Percentiles rank a stretch among this genome's conserved stretches.
Evolutionary conservation across 768 basidiomycete species (phyloP).

Genomic region (Tulasnella sp.): DNA sequence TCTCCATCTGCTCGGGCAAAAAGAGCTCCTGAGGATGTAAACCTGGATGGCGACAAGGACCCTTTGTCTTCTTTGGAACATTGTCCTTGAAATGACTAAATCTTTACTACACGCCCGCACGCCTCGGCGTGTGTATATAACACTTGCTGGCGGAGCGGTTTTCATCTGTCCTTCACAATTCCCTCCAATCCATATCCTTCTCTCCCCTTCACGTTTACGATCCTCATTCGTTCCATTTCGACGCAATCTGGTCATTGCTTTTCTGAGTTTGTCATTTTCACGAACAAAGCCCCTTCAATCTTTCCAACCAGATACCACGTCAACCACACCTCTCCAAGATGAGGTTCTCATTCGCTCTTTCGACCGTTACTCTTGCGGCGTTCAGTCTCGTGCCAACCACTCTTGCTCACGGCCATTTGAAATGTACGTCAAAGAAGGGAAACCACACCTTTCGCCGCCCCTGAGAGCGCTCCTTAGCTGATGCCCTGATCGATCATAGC

Average conservation of each 20-base stretch:
- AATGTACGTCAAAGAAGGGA: conserved; percentile 19
- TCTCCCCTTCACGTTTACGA: neutral
- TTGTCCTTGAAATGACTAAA: no score
- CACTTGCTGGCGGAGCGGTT: no score
- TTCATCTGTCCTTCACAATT: no score
- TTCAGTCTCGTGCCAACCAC: conserved; percentile 21
- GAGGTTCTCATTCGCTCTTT: conserved; percentile 12
- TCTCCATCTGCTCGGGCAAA: neutral
- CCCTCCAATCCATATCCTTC: no score
- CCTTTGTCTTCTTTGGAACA: no score
- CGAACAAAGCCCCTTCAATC: neutral
- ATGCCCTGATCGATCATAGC: neutral
- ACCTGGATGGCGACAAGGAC: no score
- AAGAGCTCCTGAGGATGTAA: neutral
- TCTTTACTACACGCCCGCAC: no score
- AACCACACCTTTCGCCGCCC: neutral
- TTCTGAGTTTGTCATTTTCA: neutral
- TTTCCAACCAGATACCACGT: neutral
- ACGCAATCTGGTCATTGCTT: conserved; percentile 16
- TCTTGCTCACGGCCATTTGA: conserved; percentile 37
- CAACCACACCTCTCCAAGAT: neutral
- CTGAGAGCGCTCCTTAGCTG: neutral
- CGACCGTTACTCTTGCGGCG: conserved; percentile 18
- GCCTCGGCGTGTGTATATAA: no score
- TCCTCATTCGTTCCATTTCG: neutral